Evolutionary conservation across 202 grass and related monocot species (phyloP), one percentile per base, ranked within the genome.

Genomic region (Brachypodium distachyon): DNA sequence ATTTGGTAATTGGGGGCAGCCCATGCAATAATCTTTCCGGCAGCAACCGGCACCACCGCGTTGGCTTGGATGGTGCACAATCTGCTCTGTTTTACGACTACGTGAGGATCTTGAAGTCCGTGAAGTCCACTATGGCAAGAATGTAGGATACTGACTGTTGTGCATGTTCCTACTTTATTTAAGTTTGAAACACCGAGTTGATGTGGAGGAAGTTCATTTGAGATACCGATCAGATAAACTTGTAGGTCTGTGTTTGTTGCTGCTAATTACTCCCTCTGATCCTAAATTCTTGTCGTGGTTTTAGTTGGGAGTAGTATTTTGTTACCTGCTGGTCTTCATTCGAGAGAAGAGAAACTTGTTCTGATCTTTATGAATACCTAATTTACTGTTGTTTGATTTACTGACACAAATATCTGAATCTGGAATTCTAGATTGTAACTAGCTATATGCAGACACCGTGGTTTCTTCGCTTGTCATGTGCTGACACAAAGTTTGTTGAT

Each of bases 21-120:
- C 87, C 83, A 0, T 90, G 87, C 36, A 90, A 90, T 22, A 90
- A 90, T 61, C 73, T 90, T 14, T 25, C 87, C 0, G 87, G 87
- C 12, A 90, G 87, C 50, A 90, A 90, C 59, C 39, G 78, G n/a
- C 25, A 75, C 61, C 70, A 74, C 25, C 55, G 83, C 2, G 79
- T 79, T 40, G 87, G 87, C 14, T 37, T 90, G 5, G 46, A 66
- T 31, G 87, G 83, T 27, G 67, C 73, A 28, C 83, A 90, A 8
- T 90, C 87, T 0, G 77, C 58, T 17, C 41, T 90, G 22, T 90
- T 86, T 54, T 85, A 62, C 63, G 71, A 90, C 56, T 90, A 90
- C 42, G 71, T 74, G 16, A 66, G 83, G 16, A 90, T 90, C 42
- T 41, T 90, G 38, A 83, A 86, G 7, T 4, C 21, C 8, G 22